phyloP scores from a whole-genome alignment of 148 eudicot species.

The Silene uniflora region DNA sequence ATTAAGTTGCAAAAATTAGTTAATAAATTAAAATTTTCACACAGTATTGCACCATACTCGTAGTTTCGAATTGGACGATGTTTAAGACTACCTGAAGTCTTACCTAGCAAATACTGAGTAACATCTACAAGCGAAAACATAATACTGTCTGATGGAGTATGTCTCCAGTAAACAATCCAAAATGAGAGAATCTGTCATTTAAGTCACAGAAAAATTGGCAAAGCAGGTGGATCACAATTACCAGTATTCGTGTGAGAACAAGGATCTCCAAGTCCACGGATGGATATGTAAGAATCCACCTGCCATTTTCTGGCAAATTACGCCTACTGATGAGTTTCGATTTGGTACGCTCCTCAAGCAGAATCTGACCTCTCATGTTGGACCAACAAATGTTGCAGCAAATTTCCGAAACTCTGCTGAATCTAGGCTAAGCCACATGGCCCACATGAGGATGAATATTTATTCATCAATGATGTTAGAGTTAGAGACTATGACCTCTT shows the following conservation, averaged over 20 bases:
- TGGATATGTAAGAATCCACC: constrained; percentile 68
- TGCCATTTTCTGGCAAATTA: constrained; percentile 76
- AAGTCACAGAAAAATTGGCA: constrained; percentile 29
- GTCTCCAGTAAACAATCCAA: no score
- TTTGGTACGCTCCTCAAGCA: constrained; percentile 82
- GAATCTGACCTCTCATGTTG: constrained; percentile 85
- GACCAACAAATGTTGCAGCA: constrained; percentile 65
- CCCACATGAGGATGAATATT: constrained; percentile 50
- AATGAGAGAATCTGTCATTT: no score
- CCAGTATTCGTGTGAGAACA: constrained; percentile 67
- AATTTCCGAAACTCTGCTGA: constrained; percentile 35
- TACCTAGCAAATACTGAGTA: no score
- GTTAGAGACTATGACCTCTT: constrained; percentile 53
- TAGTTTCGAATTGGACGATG: no score
- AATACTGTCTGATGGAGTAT: no score
- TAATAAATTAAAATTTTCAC: no score
- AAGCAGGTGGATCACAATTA: no score
- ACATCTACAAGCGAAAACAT: no score
- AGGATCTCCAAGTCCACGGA: constrained; percentile 71
- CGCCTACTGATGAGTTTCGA: constrained; percentile 72
- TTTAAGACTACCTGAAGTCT: no score
- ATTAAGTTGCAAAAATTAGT: no score
- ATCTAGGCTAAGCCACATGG: constrained; percentile 54
- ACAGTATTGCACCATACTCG: no score
- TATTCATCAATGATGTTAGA: constrained; percentile 37